Evolutionary conservation across 768 basidiomycete genomes (phyloP).

Genomic region (Filobasidium floriforme): DNA sequence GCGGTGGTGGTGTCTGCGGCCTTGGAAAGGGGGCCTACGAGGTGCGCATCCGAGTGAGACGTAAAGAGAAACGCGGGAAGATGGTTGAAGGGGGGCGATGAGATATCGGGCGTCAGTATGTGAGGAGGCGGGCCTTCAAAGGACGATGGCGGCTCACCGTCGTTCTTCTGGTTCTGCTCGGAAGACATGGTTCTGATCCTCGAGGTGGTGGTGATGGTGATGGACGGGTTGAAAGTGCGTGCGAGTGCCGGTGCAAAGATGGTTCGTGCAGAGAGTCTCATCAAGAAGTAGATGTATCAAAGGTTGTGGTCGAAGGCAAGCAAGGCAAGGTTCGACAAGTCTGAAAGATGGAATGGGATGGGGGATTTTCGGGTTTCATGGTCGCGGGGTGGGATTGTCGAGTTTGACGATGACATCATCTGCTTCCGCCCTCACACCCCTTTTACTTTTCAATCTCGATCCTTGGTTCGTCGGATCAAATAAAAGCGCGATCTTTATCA

Average conservation of each 20-base stretch:
- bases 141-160: background rate
- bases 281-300: background rate
- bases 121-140: too few relatives aligned
- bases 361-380: too few relatives aligned
- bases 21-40: background rate
- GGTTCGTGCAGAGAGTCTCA: background rate
- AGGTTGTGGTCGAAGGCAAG: background rate
- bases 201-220: background rate
- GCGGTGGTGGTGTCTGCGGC: background rate
- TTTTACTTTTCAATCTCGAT: too few relatives aligned
- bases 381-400: too few relatives aligned
- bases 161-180: background rate
- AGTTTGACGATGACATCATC: too few relatives aligned
- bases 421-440: too few relatives aligned
- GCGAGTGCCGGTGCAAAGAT: background rate
- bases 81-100: background rate
- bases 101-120: too few relatives aligned
- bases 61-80: background rate
- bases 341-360: too few relatives aligned
- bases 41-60: background rate
- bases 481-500: too few relatives aligned
- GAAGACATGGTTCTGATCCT: constrained; percentile 3
- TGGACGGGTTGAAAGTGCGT: background rate
- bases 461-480: too few relatives aligned
- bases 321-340: background rate